Evolutionary conservation across 257 asterid genomes (phyloP), one percentile per base, ranked within the genome.

Genomic region (Plantago major): DNA sequence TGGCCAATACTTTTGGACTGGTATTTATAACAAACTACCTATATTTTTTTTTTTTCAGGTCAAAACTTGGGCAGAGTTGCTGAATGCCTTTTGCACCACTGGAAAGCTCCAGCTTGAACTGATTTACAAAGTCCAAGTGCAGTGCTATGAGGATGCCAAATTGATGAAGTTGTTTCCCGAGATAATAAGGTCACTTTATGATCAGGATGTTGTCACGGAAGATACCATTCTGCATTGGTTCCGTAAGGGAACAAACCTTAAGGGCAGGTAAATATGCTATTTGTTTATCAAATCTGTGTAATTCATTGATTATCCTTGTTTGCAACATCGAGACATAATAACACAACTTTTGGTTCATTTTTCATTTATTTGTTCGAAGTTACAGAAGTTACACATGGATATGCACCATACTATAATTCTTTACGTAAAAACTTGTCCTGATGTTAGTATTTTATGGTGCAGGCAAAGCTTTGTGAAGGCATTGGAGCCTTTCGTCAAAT

Each of bases 201-300:
- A 89, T 57, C 92, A 87, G 75, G 99, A 93, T 71, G 96, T 93
- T 48, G 92, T 93, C 60, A 95, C 99, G 8, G 99, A 93, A 71
- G 95, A 93, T 69, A 89, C 96, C 60, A 82, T 92, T 73, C 95
- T 84, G 76, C 96, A 86, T 73, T 92, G 98, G 98, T 92, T 86
- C 81, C 86, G 81, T 3, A 93, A 89, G 75, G 97, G 99, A 80
- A 79, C 96, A 16, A 87, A 76, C 71, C 92, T 71, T 3, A 93
- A 78, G 99, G 99, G 96, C 82, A 83, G 99, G 99, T 93, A 71
- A 18, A 68, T 10, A 46, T 46, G 50, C 50, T 46, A 16, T 16
- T 46, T 46, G n/a, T 11, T 7, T 10, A 50, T n/a, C 5, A 50
- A 50, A 50, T 18, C 19, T 18, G 10, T 14, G 28, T 17, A 30